A percentile compares a stretch with the other conserved stretches of the same genome.
Evolutionary conservation across 129 eudicot species (phyloP).

Genomic region (Flaveria robusta): DNA sequence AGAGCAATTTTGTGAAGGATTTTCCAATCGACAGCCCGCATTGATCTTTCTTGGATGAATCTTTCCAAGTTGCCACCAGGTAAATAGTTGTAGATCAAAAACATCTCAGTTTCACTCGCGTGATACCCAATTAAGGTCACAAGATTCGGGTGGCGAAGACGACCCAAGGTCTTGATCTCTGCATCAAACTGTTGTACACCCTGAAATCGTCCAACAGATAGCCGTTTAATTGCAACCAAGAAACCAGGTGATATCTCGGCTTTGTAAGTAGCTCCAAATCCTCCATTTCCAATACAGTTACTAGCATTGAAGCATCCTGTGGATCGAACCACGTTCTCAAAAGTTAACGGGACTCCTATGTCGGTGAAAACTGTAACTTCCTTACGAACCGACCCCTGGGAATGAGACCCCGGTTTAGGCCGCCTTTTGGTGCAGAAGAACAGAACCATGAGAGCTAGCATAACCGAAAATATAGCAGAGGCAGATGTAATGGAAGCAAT

Average conservation of each 20-base stretch:
- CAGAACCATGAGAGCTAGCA: conserved; percentile 70
- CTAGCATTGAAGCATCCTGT: conserved; percentile 77
- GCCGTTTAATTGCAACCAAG: conserved; percentile 75
- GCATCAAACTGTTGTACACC: conserved; percentile 92
- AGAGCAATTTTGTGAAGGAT: conserved; percentile 82
- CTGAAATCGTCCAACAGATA: conserved; percentile 84
- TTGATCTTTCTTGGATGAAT: conserved; percentile 84
- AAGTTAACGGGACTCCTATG: conserved; percentile 71
- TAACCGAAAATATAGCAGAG: conserved; percentile 70
- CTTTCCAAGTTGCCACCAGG: conserved; percentile 86
- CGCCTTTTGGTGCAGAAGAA: conserved; percentile 75
- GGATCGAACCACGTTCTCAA: conserved; percentile 76
- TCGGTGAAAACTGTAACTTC: conserved; percentile 77
- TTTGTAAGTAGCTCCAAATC: conserved; percentile 89
- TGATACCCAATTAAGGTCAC: conserved; percentile 90
- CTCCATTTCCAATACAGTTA: conserved; percentile 93
- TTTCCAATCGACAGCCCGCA: conserved; percentile 78
- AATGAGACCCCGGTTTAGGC: conserved; percentile 63
- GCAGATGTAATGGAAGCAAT: conserved; percentile 84
- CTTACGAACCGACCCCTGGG: conserved; percentile 53
- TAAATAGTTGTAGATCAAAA: conserved; percentile 75
- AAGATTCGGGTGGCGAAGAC: conserved; percentile 80
- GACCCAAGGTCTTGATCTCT: conserved; percentile 76
- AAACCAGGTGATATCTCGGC: conserved; percentile 84
- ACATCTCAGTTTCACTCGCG: conserved; percentile 90